Base-by-base conservation (phyloP, 805 yeast species). In the Tetrapisispora iriomotensis region DNA sequence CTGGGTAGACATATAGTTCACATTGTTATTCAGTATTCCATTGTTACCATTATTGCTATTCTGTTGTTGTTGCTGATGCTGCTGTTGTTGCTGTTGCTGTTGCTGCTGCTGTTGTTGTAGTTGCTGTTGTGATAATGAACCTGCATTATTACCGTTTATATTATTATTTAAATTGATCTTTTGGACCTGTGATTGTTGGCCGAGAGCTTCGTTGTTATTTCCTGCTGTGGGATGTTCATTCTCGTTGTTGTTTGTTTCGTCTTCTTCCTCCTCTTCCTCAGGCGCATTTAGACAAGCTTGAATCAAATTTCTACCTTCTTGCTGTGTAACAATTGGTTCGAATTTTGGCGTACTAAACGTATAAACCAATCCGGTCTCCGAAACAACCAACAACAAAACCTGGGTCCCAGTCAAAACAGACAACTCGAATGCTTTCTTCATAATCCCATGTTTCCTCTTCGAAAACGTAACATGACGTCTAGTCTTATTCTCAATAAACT, bases 381-480 rank as follows among this genome's bases (percentile, higher is more conserved):
- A 82, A 23, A 92, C 98, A 41, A 92, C 98, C 51, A 92, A 75
- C 44, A 92, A 70, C 47, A 92, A 72, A 22, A 92, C 97, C 65
- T 92, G 98, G 24, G 98, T 92, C 42, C 98, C 98, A 12, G 98
- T 92, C 53, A 92, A 73, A 38, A 92, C 97, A 17, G 95, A 82
- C 48, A 92, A 72, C 62, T 92, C 98, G 66, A 90, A 92, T n/a
- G 98, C 98, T 68, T 92, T 92, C 68, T 92, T 92, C 98, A 92
- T 92, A 56, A 92, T 90, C 52, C 98, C 98, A 34, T 96, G 97
- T 66, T 90, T 90, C 66, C 98, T 82, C 68, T 92, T 92, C 39
- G 96, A 86, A 57, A 92, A 92, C 23, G 98, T 92, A 53, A 92
- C 94, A 66, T 92, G 98, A 58, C 98, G 84, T 62, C 98, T 79